Conservation (phyloP, 495 filamentous ascomycete genomes). For the Echria macrotheca region DNA sequence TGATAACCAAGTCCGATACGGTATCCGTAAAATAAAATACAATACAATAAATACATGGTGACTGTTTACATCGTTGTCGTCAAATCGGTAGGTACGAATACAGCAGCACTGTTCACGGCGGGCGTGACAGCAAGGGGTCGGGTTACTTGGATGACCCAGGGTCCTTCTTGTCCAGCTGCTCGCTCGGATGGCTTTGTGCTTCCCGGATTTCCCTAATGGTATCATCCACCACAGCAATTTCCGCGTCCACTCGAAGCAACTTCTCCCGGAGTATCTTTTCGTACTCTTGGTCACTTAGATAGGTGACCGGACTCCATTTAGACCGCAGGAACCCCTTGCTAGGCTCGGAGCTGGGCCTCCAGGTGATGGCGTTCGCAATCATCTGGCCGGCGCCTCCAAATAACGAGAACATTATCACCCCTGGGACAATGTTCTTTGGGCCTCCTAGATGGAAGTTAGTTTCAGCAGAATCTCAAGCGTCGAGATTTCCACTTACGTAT, state of each 20-base stretch:
- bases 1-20: too few species aligned
- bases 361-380: constrained; percentile 15
- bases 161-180: too few species aligned
- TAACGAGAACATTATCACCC: constrained; percentile 30
- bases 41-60: too few species aligned
- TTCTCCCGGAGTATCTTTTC: constrained; percentile 68
- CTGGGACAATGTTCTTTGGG: constrained; percentile 38
- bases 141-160: too few species aligned
- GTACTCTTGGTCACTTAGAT: constrained; percentile 75
- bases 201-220: constrained; percentile 58
- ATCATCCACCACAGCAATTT: constrained; percentile 83
- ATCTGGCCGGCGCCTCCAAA: constrained; percentile 35
- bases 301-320: constrained; percentile 77
- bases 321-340: constrained; percentile 41
- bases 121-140: too few species aligned
- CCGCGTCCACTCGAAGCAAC: constrained; percentile 70
- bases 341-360: background rate
- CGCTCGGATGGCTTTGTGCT: too few species aligned
- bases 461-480: too few species aligned
- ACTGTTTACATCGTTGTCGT: too few species aligned
- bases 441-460: constrained; percentile 33
- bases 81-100: too few species aligned
- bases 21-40: too few species aligned
- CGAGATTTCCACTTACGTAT: constrained; percentile 64
- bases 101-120: too few species aligned